Conservation (phyloP, 768 basidiomycete genomes). For the Dictyophora rubrovolvata region DNA sequence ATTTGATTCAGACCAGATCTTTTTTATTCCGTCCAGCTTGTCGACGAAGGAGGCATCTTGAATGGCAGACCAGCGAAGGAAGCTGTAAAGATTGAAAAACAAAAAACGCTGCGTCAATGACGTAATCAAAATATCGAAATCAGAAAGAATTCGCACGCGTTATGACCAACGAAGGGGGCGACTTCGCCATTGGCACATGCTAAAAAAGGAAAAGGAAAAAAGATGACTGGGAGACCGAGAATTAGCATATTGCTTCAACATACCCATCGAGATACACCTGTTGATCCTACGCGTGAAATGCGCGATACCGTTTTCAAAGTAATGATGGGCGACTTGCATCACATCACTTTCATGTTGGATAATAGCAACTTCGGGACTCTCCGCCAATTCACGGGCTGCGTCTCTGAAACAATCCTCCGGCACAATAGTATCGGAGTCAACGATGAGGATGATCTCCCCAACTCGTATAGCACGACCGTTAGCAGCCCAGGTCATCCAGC, state of each 20-base stretch:
- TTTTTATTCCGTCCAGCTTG: conserved; percentile 37
- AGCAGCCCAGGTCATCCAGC: conserved; percentile 65
- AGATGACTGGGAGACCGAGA: not conserved
- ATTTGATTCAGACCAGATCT: conserved; percentile 58
- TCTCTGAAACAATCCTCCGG: conserved; percentile 88
- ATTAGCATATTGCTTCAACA: not conserved
- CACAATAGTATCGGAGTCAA: conserved; percentile 73
- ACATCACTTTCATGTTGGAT: conserved; percentile 84
- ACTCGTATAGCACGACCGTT: conserved; percentile 69
- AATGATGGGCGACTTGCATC: conserved; percentile 83
- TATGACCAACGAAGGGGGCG: conserved; percentile 79
- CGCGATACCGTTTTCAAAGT: conserved; percentile 85
- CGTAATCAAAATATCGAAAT: not conserved
- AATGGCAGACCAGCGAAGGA: conserved; percentile 48
- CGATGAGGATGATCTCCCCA: conserved; percentile 69
- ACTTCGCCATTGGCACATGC: conserved; percentile 69
- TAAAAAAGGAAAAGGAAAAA: not conserved
- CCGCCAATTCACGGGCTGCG: conserved; percentile 75
- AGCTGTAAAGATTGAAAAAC: conserved; percentile 17
- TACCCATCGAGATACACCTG: conserved; percentile 64
- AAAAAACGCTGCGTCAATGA: not conserved
- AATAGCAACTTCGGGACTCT: conserved; percentile 77
- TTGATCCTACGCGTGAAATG: conserved; percentile 86
- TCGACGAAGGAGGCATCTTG: conserved; percentile 47
- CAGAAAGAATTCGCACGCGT: conserved; percentile 39